These are phyloP conservation scores for Saprolegnia parasitica DNA, from an alignment of 352 stramenopile species.

Conservation along the genomic window DNA sequence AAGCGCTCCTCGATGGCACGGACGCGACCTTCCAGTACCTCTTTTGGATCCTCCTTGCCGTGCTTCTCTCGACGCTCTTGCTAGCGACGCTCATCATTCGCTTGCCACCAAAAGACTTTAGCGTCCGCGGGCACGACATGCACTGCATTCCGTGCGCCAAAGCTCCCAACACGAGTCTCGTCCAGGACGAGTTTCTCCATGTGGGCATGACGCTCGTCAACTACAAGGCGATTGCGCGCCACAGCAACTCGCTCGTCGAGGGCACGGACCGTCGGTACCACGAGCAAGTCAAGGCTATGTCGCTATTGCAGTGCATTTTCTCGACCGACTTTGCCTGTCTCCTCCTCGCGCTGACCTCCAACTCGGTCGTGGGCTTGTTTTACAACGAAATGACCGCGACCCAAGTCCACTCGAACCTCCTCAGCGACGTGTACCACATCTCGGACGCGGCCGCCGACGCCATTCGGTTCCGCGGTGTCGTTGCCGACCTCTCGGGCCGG, in stretches of 20 bases:
- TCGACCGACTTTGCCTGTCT: slow-evolving; percentile 23
- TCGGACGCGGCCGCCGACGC: neutral
- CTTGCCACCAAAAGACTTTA: neutral
- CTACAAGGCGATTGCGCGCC: slow-evolving; percentile 14
- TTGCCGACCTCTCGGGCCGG: slow-evolving; percentile 9
- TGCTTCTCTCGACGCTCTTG: neutral
- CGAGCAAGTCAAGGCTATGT: slow-evolving; percentile 27
- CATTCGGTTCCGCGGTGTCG: slow-evolving; percentile 1
- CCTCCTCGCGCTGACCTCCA: slow-evolving; percentile 12
- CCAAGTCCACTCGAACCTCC: neutral
- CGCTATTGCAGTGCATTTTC: slow-evolving; percentile 22
- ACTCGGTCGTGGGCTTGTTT: slow-evolving; percentile 12
- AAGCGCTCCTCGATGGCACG: neutral
- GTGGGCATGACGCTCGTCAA: slow-evolving; percentile 27
- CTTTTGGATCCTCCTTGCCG: neutral
- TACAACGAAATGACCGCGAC: slow-evolving; percentile 10
- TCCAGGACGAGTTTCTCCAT: slow-evolving; percentile 20
- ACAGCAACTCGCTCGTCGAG: slow-evolving; percentile 8
- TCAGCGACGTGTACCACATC: neutral
- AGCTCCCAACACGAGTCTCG: neutral
- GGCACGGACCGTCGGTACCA: slow-evolving; percentile 19
- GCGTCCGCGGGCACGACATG: slow-evolving; percentile 8
- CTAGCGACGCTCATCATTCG: slow-evolving; percentile 6
- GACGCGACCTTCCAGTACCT: neutral
- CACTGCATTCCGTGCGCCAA: slow-evolving; percentile 16